Evolutionary conservation across 2,329 filamentous ascomycete genomes (phyloP).

Genomic region (Elsinoe arachidis): DNA sequence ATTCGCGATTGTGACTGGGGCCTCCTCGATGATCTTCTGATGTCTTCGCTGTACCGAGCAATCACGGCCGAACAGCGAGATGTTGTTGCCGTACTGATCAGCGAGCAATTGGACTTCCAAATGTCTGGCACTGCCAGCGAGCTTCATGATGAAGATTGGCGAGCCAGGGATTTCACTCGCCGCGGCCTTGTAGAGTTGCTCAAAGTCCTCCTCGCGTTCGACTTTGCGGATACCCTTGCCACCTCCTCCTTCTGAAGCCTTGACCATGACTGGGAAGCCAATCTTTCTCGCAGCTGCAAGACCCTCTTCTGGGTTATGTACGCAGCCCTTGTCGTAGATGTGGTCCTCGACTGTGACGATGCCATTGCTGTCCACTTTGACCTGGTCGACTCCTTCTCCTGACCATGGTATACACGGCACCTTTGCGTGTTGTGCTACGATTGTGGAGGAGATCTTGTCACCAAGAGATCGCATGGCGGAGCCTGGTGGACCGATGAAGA

Average conservation of each 20-base stretch:
- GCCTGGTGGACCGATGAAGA: constrained; percentile 96
- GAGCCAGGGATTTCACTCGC: constrained; percentile 97
- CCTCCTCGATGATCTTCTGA: constrained; percentile 99
- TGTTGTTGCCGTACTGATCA: constrained; percentile 99
- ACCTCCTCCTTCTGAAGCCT: constrained; percentile 98
- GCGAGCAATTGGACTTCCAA: constrained; percentile 94
- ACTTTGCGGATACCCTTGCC: constrained; percentile 99
- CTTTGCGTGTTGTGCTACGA: constrained; percentile 91
- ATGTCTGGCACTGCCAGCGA: constrained; percentile 91
- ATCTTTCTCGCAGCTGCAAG: constrained; percentile 78
- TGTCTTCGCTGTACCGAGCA: constrained; percentile 97
- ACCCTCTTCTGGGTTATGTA: constrained; percentile 81
- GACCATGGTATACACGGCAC: constrained; percentile 99
- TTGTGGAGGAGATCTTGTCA: constrained; percentile 99
- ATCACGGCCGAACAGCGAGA: constrained; percentile 96
- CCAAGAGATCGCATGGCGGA: constrained; percentile 98
- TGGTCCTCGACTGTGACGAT: constrained; percentile 88
- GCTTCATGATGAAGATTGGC: constrained; percentile 99
- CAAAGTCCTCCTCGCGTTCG: constrained; percentile 72
- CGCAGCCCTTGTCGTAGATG: constrained; percentile 84
- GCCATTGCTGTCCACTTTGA: constrained; percentile 67
- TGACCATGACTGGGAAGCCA: constrained; percentile 99
- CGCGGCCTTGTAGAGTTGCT: constrained; percentile 84
- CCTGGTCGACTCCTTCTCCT: constrained; percentile 78
- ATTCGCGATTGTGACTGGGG: constrained; percentile 92